Conservation (phyloP, 257 asterid species). For the Linderniella brevidens region DNA sequence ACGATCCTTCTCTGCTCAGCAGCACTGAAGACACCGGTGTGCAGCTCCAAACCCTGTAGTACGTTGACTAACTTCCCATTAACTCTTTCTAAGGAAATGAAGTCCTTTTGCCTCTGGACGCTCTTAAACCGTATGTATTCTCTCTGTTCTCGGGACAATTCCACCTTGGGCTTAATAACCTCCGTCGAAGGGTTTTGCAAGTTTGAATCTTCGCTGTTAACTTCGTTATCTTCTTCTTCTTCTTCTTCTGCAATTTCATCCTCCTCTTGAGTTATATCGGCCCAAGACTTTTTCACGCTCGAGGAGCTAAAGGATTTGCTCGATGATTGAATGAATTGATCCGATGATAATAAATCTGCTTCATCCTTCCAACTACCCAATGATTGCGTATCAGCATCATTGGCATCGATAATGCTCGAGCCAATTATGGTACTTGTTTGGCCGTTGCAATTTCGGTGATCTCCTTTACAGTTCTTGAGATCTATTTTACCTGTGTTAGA, state of each 20-base stretch:
- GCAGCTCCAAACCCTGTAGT: constrained; percentile 62
- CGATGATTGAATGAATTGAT: constrained; percentile 18
- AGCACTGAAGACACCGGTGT: constrained; percentile 50
- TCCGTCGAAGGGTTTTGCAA: constrained; percentile 16
- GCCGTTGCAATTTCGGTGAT: constrained; percentile 22
- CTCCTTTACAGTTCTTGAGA: constrained; percentile 18
- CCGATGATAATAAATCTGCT: constrained; percentile 19
- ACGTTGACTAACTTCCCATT: constrained; percentile 32
- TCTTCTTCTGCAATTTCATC: constrained; percentile 45
- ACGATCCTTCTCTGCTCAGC: constrained; percentile 67
- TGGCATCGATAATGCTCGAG: constrained; percentile 18
- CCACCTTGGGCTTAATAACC: constrained; percentile 26
- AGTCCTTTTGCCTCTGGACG: constrained; percentile 44
- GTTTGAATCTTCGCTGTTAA: constrained; percentile 6
- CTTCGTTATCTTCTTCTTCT: constrained; percentile 24
- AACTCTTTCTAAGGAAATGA: constrained; percentile 31
- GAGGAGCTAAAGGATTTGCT: constrained; percentile 22
- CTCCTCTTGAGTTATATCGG: constrained; percentile 90
- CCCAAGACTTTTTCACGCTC: constrained; percentile 63
- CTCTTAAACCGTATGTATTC: constrained; percentile 32
- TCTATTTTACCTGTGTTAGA: constrained; percentile 16
- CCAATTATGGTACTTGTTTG: constrained; percentile 29
- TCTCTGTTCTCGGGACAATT: constrained; percentile 36
- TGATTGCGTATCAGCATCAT: constrained; percentile 42
- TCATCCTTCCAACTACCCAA: constrained; percentile 68